Base-by-base conservation (phyloP, 2,329 filamentous ascomycete species). In the Pseudocercospora fijiensis region DNA sequence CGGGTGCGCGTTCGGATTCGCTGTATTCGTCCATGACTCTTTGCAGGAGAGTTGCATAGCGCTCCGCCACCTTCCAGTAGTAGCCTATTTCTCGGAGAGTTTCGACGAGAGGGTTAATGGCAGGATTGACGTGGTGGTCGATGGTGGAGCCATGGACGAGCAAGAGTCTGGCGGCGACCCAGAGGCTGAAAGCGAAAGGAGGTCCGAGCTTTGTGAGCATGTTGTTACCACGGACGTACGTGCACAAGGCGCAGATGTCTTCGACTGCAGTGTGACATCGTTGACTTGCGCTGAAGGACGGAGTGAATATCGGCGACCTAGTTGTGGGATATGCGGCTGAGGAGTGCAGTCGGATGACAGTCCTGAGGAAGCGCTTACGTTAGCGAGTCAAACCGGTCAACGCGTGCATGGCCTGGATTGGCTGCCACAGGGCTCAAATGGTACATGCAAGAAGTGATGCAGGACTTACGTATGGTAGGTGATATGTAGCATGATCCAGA, bases 261-360 rank as follows among this genome's bases (percentile, higher is more conserved):
- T 93, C 89, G 9, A 96, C 93, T 1, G 93, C 92, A 3, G 85
- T 85, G 64, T 93, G 86, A 72, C 93, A 96, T 47, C 90, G 84
- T 74, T 96, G 91, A 60, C 87, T 90, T 28, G 93, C 93, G 71
- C 88, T 90, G 76, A 91, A 96, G 0, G 91, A 96, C 0, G 92
- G 91, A 0, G 90, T 93, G 78, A 96, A 97, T 58, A 96, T 93
- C 11, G 89, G 88, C 1, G 91, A 96, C 30, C 91, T 85, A 3
- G 91, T 95, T 4, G 92, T 96, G 3, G 93, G 93, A 76, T 96
- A 97, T 1, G 92, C 93, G 5, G 93, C 92, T 1, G 92, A 96
- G 0, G 92, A 96, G 78, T 96, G 92, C 24, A 96, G 83, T 37
- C 93, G 88, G 70, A 97, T 96, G 8, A 96, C 88, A 52, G 92